A percentile compares a stretch with the other conserved stretches of the same genome.
phyloP scores from a whole-genome alignment of 2,329 filamentous ascomycete species.

The Daldinia eschscholtzii region DNA sequence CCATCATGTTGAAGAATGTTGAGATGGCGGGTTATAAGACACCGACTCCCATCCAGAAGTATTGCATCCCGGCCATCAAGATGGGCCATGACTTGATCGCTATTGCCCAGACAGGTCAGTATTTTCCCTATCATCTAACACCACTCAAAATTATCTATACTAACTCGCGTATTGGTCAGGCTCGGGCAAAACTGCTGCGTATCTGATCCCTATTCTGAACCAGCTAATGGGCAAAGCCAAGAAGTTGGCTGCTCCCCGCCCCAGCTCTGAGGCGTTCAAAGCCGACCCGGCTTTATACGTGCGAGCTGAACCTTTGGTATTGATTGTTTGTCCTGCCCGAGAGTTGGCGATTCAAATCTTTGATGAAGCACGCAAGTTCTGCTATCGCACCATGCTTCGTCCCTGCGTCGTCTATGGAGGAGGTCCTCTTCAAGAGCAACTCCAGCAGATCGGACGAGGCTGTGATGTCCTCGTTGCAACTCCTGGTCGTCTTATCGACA shows the following conservation, averaged over 20 bases:
- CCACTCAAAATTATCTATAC: neutral
- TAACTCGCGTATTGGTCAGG: slow-evolving; percentile 64
- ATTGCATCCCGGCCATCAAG: slow-evolving; percentile 83
- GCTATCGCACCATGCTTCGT: slow-evolving; percentile 94
- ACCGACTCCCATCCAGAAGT: slow-evolving; percentile 90
- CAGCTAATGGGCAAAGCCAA: slow-evolving; percentile 96
- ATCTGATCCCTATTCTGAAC: slow-evolving; percentile 88
- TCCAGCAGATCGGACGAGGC: slow-evolving; percentile 79
- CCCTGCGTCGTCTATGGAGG: slow-evolving; percentile 93
- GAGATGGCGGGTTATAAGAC: slow-evolving; percentile 75
- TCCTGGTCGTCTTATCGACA: slow-evolving; percentile 86
- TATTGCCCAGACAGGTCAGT: slow-evolving; percentile 90
- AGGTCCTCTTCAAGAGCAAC: slow-evolving; percentile 76
- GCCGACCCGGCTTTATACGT: slow-evolving; percentile 62
- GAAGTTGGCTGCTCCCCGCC: slow-evolving; percentile 83
- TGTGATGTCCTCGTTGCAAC: slow-evolving; percentile 92
- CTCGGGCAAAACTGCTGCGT: slow-evolving; percentile 96
- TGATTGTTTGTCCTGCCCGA: slow-evolving; percentile 87
- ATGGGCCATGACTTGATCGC: slow-evolving; percentile 85
- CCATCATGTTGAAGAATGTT: slow-evolving; percentile 83
- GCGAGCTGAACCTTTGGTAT: slow-evolving; percentile 86
- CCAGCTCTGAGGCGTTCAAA: slow-evolving; percentile 70
- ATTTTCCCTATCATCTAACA: neutral
- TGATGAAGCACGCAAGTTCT: slow-evolving; percentile 91
- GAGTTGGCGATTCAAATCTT: slow-evolving; percentile 96